phyloP scores from a whole-genome alignment of 192 early-diverging fungal genomes.

The Gigaspora rosea region DNA sequence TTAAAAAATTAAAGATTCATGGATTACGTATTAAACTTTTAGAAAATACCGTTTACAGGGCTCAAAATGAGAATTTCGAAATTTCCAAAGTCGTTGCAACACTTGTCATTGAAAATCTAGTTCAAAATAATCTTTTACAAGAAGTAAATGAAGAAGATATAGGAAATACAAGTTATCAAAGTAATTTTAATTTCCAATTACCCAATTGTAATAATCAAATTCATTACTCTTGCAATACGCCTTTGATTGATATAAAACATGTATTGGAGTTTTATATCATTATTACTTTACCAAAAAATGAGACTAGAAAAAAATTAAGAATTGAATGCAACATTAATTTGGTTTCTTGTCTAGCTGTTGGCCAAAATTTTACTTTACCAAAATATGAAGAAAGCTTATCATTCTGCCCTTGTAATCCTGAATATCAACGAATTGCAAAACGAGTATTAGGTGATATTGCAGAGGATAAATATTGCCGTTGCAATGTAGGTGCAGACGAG shows the following conservation, averaged over 20 bases:
- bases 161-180: conserved; percentile 3
- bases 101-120: not conserved
- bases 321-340: not conserved
- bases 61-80: not conserved
- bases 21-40: conserved; percentile 8
- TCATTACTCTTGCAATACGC: not conserved
- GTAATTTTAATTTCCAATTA: conserved; percentile 1
- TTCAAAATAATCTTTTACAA: not conserved
- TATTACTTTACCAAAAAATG: not conserved
- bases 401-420: conserved; percentile 25
- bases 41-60: conserved; percentile 1
- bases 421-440: conserved; percentile 12
- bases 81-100: not conserved
- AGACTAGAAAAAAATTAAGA: not conserved
- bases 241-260: not conserved
- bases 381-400: conserved; percentile 1
- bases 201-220: conserved; percentile 9
- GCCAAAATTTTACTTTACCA: not conserved
- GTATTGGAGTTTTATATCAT: conserved; percentile 11
- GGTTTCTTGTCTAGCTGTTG: not conserved
- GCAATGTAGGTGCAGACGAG: no score
- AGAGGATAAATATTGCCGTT: no score
- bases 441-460: not conserved
- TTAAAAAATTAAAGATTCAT: conserved; percentile 34
- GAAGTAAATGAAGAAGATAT: not conserved